Base-by-base conservation (phyloP, 495 filamentous ascomycete genomes). In the Annulohypoxylon bovei region DNA sequence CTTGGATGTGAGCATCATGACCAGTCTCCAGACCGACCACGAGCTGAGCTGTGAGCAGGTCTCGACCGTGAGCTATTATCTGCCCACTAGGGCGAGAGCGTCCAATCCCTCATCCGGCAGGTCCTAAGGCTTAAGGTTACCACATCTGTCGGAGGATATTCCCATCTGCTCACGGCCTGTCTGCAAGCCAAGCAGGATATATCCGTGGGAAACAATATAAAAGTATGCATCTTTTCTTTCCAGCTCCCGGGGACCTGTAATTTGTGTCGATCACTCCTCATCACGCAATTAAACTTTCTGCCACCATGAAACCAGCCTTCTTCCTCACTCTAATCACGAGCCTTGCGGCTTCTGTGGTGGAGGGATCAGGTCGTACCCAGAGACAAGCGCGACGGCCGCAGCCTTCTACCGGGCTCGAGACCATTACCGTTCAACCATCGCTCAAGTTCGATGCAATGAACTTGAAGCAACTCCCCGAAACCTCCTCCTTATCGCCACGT, bases 291-390 rank as follows among this genome's bases (percentile, higher is more conserved):
- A 49, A 40, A 35, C 32, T 25, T 59, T 57, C 40, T 61, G 9
- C 53, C 60, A 77, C 52, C 50, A 83, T 83, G 81, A 83, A 79
- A 72, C 32, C 79, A 50, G 55, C 55, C 39, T 27, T 74, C 54
- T 23, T 76, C 32, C 67, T 81, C 8, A 63, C 78, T 46, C 61
- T 77, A 1, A 59, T 79, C 12, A 52, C 76, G n/a, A 67, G 77
- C 65, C 40, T 79, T 20, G 76, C 77, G 6, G 39, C 73, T 14
- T 72, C 78, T 53, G 60, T 73, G 18, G 49, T 68, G 22, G 62
- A 49, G 2, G 57, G 72, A 37, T 62, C 59, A 28, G 18, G 50
- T 12, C 40, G 28, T 39, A 46, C 49, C 18, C 44, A 61, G 50
- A 59, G 62, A 25, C 39, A 78, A 71, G 60, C 50, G 18, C 58